Evolutionary conservation across 306 rosid genomes (phyloP).

Genomic region (Gillenia trifoliata): DNA sequence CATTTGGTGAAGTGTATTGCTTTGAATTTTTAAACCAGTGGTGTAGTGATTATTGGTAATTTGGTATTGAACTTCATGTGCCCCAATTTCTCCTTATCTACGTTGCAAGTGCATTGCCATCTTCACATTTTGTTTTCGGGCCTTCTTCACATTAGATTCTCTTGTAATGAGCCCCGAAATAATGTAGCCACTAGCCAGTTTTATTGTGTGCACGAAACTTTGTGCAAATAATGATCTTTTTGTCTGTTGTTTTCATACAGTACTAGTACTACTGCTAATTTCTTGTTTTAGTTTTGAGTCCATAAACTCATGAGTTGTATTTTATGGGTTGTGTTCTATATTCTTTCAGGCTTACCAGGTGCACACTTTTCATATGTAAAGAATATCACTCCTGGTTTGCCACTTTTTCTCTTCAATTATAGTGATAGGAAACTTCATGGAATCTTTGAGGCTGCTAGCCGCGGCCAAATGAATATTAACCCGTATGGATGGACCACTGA

Average conservation of each 20-base stretch:
- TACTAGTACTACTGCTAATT: neutral
- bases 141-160: neutral
- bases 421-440: slow-evolving; percentile 77
- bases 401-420: slow-evolving; percentile 79
- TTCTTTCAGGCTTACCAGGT: slow-evolving; percentile 60
- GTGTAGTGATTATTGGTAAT: neutral
- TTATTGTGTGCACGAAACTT: neutral
- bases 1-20: neutral
- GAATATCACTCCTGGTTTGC: slow-evolving; percentile 77
- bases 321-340: slow-evolving; percentile 26
- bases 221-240: neutral
- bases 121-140: neutral
- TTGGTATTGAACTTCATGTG: neutral
- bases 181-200: neutral
- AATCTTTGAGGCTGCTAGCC: slow-evolving; percentile 69
- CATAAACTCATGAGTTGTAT: neutral
- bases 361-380: slow-evolving; percentile 66
- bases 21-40: neutral
- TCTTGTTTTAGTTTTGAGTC: slow-evolving; percentile 5
- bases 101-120: neutral
- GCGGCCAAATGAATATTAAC: slow-evolving; percentile 67
- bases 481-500: slow-evolving; percentile 77
- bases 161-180: neutral
- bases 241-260: neutral
- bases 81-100: neutral